Percentiles rank a stretch among this genome's conserved stretches.
phyloP scores from a whole-genome alignment of 306 rosid genomes.

The Vigna angularis region DNA sequence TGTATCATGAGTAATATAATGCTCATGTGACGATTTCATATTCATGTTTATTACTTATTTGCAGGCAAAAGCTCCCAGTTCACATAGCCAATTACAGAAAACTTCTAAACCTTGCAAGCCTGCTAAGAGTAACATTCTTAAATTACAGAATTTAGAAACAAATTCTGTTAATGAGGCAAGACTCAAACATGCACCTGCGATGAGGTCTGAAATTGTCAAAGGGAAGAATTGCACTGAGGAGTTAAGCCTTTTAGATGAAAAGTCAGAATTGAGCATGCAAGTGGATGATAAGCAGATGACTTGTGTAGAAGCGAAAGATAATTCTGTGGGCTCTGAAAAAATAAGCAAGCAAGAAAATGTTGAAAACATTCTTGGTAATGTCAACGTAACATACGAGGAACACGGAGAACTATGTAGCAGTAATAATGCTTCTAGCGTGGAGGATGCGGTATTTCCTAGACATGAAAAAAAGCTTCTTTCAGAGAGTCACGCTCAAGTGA shows the following conservation, averaged over 20 bases:
- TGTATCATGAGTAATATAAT: background rate
- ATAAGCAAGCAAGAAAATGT: constrained; percentile 36
- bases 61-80: constrained; percentile 65
- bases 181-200: constrained; percentile 46
- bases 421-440: constrained; percentile 43
- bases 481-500: constrained; percentile 36
- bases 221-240: constrained; percentile 39
- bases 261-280: constrained; percentile 46
- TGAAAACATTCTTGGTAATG: constrained; percentile 36
- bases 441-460: constrained; percentile 43
- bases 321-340: constrained; percentile 38
- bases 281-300: background rate
- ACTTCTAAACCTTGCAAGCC: constrained; percentile 55
- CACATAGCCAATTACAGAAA: constrained; percentile 49
- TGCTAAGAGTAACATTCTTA: constrained; percentile 46
- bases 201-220: constrained; percentile 39
- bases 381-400: constrained; percentile 28
- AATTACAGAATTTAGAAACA: constrained; percentile 47
- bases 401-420: constrained; percentile 44
- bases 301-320: background rate
- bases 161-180: constrained; percentile 46
- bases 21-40: constrained; percentile 30
- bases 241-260: constrained; percentile 31
- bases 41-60: constrained; percentile 27
- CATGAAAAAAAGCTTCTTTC: constrained; percentile 36